Evolutionary conservation across 352 stramenopile species (phyloP), one percentile per base, ranked within the genome.

Genomic region (Globisporangium viniferum): DNA sequence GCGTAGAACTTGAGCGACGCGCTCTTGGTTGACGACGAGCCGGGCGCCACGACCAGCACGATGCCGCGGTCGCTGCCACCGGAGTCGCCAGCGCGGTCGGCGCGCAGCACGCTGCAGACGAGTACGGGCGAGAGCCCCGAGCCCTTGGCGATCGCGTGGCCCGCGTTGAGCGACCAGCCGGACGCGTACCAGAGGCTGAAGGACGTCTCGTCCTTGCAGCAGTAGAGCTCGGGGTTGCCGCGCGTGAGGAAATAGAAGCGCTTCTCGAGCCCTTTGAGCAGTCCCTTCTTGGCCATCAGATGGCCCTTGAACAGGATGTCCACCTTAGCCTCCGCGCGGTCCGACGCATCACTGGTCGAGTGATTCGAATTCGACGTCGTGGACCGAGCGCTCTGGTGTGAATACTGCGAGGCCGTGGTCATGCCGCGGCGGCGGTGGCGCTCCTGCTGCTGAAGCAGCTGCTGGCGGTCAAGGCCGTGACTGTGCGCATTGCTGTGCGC

Each of bases 201-300:
- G 24, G 73, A 77, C 56, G 73, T 79, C 69, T 93, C 80, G 64
- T 91, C 81, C 70, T 83, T 85, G 72, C 80, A 91, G 27, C 68
- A 73, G 68, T 79, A 93, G 12, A 93, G 64, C 33, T 90, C 79
- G 1, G 82, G 49, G 31, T 44, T 73, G 18, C 62, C 39, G 2
- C 65, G 64, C 44, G 69, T 69, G 6, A 91, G 59, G 58, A 93
- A 93, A 64, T 89, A 93, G 64, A 78, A 93, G 62, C 80, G 77
- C 67, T 88, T 88, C 66, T 91, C 82, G 54, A 79, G 68, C 36
- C 76, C 73, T 57, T 91, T 89, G 61, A 92, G 79, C 64, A 90
- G 64, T 0, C 71, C 68, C 49, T 78, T 73, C 56, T 78, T 78
- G 61, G 76, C 68, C 35, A 76, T 55, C 58, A 92, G 59, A 49